phyloP scores from a whole-genome alignment of 2,329 filamentous ascomycete species.

The Lachnum nothofagi region DNA sequence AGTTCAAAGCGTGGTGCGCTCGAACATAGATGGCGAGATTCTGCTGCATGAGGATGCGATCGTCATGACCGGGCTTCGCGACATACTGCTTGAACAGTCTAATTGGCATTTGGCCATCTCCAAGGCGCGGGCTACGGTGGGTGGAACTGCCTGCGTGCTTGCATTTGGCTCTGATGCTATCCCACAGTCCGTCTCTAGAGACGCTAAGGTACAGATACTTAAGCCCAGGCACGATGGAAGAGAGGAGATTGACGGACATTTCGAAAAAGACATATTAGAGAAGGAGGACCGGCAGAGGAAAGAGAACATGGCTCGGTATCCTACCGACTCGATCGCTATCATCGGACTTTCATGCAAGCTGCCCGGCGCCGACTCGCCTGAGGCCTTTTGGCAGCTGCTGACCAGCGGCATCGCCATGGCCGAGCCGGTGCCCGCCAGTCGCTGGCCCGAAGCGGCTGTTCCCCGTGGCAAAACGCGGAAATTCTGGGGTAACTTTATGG shows the following conservation, averaged over 20 bases:
- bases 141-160: neutral
- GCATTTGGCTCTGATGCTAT: neutral
- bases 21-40: neutral
- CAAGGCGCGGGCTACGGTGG: neutral
- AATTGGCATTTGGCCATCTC: constrained; percentile 1
- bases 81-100: neutral
- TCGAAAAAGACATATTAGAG: neutral
- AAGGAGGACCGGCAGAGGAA: neutral
- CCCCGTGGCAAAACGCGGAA: neutral
- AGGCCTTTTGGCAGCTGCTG: constrained; percentile 68
- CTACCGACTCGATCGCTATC: constrained; percentile 38
- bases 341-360: constrained; percentile 49
- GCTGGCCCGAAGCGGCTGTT: neutral
- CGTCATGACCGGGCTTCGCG: neutral
- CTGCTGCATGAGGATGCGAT: neutral
- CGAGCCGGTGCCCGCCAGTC: constrained; percentile 18
- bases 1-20: neutral
- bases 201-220: neutral
- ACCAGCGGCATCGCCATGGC: constrained; percentile 32
- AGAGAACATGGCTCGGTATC: neutral
- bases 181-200: neutral
- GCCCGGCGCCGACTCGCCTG: constrained; percentile 43
- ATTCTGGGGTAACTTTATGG: constrained; percentile 8
- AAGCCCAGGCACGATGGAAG: neutral
- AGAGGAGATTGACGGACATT: neutral